A percentile compares a stretch with the other conserved stretches of the same genome.
Evolutionary conservation across 164 flowering plant species (phyloP).

Genomic region (Magnolia officinalis): DNA sequence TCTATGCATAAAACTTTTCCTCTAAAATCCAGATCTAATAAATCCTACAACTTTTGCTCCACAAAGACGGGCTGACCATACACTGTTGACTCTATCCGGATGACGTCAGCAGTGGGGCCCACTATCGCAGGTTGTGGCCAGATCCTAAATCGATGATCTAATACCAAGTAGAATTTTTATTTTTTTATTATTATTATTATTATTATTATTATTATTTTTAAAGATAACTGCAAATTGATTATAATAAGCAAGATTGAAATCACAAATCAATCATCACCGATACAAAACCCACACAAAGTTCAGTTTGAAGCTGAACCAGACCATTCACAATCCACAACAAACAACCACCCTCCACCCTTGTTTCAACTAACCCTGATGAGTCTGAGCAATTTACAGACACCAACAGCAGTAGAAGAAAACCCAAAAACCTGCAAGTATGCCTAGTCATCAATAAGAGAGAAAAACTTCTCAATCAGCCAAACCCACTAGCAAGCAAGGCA

Average conservation of each 20-base stretch:
- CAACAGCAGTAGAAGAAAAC: slow-evolving; percentile 17
- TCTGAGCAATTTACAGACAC: slow-evolving; percentile 32
- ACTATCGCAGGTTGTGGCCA: too few species aligned
- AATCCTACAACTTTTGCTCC: too few species aligned
- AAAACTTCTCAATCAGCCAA: slow-evolving; percentile 8
- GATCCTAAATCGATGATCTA: too few species aligned
- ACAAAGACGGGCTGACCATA: too few species aligned
- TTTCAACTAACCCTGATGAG: slow-evolving; percentile 13
- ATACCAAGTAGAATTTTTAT: too few species aligned
- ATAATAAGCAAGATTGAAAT: slow-evolving; percentile 9
- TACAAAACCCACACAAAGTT: slow-evolving; percentile 29
- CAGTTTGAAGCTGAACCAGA: slow-evolving; percentile 62
- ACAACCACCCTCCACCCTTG: slow-evolving; percentile 18
- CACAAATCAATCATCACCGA: slow-evolving; percentile 17
- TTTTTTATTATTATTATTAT: too few species aligned
- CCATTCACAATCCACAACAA: slow-evolving; percentile 14
- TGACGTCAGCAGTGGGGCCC: too few species aligned
- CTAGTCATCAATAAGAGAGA: slow-evolving; percentile 1
- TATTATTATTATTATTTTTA: too few species aligned
- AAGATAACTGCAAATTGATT: not conserved
- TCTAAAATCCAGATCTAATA: too few species aligned
- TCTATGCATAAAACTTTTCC: too few species aligned
- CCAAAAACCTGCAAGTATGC: slow-evolving; percentile 14
- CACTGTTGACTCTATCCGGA: too few species aligned
- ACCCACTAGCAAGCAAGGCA: slow-evolving; percentile 15